Evolutionary conservation across 202 grass and related monocot species (phyloP), one percentile per base, ranked within the genome.

Genomic region (Elaeis oleifera): DNA sequence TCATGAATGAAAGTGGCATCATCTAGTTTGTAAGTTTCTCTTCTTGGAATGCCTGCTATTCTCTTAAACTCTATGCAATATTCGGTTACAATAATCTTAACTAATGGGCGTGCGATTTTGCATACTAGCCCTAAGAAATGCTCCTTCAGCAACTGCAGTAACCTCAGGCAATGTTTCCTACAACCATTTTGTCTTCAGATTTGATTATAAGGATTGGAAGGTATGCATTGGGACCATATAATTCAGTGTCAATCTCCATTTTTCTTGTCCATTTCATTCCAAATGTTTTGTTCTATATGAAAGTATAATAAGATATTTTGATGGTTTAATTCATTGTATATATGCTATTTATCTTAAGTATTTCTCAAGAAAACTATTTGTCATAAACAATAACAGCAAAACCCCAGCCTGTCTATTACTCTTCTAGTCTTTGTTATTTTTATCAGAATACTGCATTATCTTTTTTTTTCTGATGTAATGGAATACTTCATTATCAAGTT

Each of bases 161-260:
- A 69, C 79, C 53, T 86, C 81, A 16, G 82, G 84, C 53, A 11
- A 89, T 51, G 84, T 86, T 7, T 23, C n/a, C 5, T 89, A 86
- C 58, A 77, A 17, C 1, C 84, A 89, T 76, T 91, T 97, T 74
- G 84, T 97, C 1, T 89, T 91, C 74, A 66, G 79, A 69, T 88
- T 84, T 26, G 92, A 97, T 72, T 91, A 81, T 20, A 77, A 84
- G 76, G 87, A 97, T 53, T 91, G 92, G 92, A 81, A 91, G 84
- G 92, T 89, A 91, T 20, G 6, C 18, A 44, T 5, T 39, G 13
- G 8, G 4, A 28, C 5, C 20, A n/a, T 14, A 13, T n/a, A 20
- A 44, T 14, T 44, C 9, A 44, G 36, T 13, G 36, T 9, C 8
- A 44, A 5, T 44, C 2, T 44, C 36, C 36, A 44, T 13, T 14